phyloP scores from a whole-genome alignment of 129 eudicot species.

The Apium graveolens region DNA sequence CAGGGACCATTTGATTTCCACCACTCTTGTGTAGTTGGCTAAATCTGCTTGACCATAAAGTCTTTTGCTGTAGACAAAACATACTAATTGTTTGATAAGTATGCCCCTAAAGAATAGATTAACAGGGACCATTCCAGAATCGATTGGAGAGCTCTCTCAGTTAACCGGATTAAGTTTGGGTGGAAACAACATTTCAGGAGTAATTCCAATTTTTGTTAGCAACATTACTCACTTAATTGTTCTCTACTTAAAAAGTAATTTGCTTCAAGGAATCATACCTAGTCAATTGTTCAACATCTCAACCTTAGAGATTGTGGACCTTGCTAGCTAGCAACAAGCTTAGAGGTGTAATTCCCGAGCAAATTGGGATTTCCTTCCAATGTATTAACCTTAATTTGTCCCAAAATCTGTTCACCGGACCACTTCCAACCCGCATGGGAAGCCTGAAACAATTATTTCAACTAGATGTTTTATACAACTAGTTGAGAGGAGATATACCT shows the following conservation, averaged over 20 bases:
- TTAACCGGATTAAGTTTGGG: neutral
- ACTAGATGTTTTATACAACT: neutral
- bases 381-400: neutral
- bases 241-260: neutral
- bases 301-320: neutral
- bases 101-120: no score
- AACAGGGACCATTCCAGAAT: neutral
- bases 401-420: neutral
- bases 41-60: no score
- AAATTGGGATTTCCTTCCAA: neutral
- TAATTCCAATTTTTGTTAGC: neutral
- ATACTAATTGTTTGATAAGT: no score
- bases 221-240: neutral
- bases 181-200: neutral
- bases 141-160: neutral
- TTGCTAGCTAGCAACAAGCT: neutral
- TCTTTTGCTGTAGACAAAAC: no score
- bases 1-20: no score
- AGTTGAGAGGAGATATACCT: neutral
- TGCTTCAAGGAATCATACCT: slow-evolving; percentile 6
- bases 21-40: no score
- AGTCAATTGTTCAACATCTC: neutral
- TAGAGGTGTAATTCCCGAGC: neutral
- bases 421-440: neutral
- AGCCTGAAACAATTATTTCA: neutral